Percentiles rank a stretch among this genome's conserved stretches.
phyloP scores from a whole-genome alignment of 306 rosid genomes.

The Corylus americana region DNA sequence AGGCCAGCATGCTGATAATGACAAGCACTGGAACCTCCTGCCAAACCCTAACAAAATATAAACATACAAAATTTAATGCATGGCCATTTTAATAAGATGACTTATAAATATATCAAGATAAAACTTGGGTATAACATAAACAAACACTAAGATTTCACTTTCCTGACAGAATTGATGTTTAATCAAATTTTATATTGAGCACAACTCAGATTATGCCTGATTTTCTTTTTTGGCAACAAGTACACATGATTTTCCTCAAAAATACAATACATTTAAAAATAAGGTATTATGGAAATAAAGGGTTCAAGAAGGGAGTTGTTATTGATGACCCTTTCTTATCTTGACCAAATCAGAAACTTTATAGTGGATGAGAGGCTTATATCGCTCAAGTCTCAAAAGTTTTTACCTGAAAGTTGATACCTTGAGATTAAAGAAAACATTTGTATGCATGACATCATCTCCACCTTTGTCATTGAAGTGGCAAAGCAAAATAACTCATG shows the following conservation, averaged over 20 bases:
- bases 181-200: neutral
- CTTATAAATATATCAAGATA: neutral
- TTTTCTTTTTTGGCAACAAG: neutral
- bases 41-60: constrained; percentile 68
- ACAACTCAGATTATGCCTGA: neutral
- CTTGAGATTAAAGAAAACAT: no score
- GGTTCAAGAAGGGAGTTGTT: no score
- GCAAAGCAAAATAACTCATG: neutral
- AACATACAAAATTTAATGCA: constrained; percentile 22
- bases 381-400: no score
- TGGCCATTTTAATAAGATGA: neutral
- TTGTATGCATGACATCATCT: neutral
- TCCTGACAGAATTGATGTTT: neutral
- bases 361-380: no score
- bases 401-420: no score
- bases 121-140: neutral
- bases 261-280: no score
- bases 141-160: neutral
- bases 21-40: constrained; percentile 97
- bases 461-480: neutral
- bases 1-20: constrained; percentile 92
- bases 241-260: no score
- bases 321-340: no score
- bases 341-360: no score
- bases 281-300: no score